Conservation (phyloP, 768 basidiomycete species). For the Macrolepiota albuminosa region DNA sequence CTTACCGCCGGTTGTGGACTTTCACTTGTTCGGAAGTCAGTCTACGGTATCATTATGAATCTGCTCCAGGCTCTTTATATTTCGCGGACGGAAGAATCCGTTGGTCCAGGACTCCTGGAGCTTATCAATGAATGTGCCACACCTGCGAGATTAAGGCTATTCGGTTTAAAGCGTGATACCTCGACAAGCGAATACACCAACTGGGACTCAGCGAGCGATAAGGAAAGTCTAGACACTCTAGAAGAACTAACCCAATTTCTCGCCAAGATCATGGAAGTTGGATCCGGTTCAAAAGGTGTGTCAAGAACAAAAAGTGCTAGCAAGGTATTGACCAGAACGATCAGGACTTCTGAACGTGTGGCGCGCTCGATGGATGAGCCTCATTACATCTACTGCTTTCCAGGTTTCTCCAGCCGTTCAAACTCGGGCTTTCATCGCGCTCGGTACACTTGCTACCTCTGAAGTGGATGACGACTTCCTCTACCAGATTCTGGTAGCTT, state of each 20-base stretch:
- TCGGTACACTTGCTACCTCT: slow-evolving; percentile 75
- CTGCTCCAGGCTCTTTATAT: slow-evolving; percentile 73
- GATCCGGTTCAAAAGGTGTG: slow-evolving; percentile 68
- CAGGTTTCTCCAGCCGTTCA: slow-evolving; percentile 88
- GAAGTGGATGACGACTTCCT: slow-evolving; percentile 92
- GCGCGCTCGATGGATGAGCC: slow-evolving; percentile 91
- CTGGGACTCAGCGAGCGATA: slow-evolving; percentile 51
- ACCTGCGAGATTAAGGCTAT: slow-evolving; percentile 56
- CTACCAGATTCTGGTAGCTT: slow-evolving; percentile 89
- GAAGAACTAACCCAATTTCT: slow-evolving; percentile 65
- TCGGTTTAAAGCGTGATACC: slow-evolving; percentile 65
- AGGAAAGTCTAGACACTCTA: slow-evolving; percentile 55
- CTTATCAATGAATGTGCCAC: slow-evolving; percentile 59
- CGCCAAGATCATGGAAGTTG: slow-evolving; percentile 55
- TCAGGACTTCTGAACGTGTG: slow-evolving; percentile 79
- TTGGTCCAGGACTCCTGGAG: slow-evolving; percentile 52
- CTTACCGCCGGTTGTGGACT: slow-evolving; percentile 76
- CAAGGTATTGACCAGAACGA: slow-evolving; percentile 3
- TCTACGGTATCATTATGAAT: slow-evolving; percentile 80
- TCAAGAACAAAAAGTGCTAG: not conserved
- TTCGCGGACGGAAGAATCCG: slow-evolving; percentile 54
- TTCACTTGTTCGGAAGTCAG: slow-evolving; percentile 67
- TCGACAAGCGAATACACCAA: slow-evolving; percentile 65
- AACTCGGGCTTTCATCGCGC: slow-evolving; percentile 77
- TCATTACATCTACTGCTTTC: slow-evolving; percentile 85